Evolutionary conservation across 2,329 filamentous ascomycete genomes (phyloP).

Genomic region (Ceratocystis variospora): DNA sequence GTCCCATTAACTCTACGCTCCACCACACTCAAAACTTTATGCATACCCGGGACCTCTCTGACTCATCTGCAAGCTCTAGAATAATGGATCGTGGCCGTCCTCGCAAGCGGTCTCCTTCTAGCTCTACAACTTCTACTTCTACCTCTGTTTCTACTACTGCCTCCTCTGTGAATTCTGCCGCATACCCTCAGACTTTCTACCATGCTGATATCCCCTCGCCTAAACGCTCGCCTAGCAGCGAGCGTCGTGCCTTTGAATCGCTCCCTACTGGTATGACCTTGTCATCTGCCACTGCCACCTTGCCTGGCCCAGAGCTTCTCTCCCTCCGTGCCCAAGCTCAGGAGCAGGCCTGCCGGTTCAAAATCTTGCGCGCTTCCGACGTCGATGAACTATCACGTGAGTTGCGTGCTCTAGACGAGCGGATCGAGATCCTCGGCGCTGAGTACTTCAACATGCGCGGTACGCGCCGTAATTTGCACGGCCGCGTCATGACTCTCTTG

Average conservation of each 20-base stretch:
- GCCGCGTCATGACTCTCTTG: conserved; percentile 63
- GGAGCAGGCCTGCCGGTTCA: conserved; percentile 48
- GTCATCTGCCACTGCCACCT: conserved; percentile 35
- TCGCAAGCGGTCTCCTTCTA: conserved; percentile 37
- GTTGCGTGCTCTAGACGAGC: conserved; percentile 60
- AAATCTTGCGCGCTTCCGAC: conserved; percentile 48
- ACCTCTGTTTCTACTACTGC: neutral
- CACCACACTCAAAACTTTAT: neutral
- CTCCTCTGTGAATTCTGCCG: neutral
- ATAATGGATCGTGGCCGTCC: conserved; percentile 51
- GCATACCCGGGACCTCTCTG: conserved; percentile 43
- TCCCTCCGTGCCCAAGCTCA: conserved; percentile 46
- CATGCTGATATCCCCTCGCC: conserved; percentile 29
- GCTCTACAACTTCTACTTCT: conserved; percentile 25
- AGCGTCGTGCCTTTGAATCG: conserved; percentile 44
- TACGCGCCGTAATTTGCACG: conserved; percentile 64
- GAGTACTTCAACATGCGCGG: conserved; percentile 62
- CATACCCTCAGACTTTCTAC: conserved; percentile 21
- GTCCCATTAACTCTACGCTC: neutral
- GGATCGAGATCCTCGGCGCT: conserved; percentile 62
- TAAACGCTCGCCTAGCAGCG: conserved; percentile 36
- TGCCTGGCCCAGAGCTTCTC: conserved; percentile 37
- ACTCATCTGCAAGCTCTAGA: conserved; percentile 27
- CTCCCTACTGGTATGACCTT: conserved; percentile 46
- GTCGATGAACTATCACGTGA: conserved; percentile 57